phyloP scores from a whole-genome alignment of 441 rosid genomes.

The Erodium moschatum region DNA sequence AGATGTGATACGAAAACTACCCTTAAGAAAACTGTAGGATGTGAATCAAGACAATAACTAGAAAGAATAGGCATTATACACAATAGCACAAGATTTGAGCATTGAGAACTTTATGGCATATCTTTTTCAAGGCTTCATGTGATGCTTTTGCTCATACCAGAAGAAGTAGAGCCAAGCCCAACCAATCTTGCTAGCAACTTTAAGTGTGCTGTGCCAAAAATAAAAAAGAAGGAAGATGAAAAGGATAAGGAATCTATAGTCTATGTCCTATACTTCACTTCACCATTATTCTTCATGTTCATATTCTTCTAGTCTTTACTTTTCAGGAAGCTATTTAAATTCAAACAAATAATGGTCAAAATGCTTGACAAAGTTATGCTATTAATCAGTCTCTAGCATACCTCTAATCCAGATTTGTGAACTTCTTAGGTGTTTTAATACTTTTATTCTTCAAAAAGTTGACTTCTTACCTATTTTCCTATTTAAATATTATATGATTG shows the following conservation, averaged over 20 bases:
- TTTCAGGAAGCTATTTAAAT: not conserved
- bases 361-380: not conserved
- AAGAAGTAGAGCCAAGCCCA: not conserved
- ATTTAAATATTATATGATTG: too few relatives aligned
- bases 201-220: not conserved
- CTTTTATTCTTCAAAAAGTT: too few relatives aligned
- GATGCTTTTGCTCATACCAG: not conserved
- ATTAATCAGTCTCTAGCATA: not conserved
- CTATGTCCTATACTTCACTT: too few relatives aligned
- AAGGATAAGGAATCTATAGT: not conserved
- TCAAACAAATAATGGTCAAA: not conserved
- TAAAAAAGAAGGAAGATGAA: not conserved
- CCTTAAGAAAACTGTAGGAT: too few relatives aligned
- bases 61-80: too few relatives aligned
- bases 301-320: not conserved
- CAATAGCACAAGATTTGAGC: not conserved
- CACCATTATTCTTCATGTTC: not conserved
- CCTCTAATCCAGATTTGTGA: not conserved
- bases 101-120: not conserved
- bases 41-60: too few relatives aligned
- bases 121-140: not conserved
- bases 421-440: too few relatives aligned
- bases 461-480: too few relatives aligned
- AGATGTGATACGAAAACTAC: too few relatives aligned
- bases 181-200: not conserved